These are phyloP conservation scores for Cordyceps cicadae DNA, from an alignment of 2,329 filamentous ascomycete genomes.

Conservation along the genomic window DNA sequence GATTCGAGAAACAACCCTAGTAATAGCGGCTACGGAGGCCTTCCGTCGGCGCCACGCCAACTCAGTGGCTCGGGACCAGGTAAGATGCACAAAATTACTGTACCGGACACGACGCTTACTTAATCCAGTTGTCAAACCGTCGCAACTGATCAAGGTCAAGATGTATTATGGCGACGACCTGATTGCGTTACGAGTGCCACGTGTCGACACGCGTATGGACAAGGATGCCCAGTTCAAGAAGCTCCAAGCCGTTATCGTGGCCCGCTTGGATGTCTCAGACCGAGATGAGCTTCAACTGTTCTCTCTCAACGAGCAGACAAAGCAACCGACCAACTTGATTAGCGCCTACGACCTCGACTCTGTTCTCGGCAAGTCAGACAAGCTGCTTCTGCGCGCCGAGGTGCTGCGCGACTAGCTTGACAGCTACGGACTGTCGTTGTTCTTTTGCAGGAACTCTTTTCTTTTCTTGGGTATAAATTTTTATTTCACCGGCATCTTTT, in stretches of 20 bases:
- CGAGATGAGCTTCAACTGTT: constrained; percentile 68
- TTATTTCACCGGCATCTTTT: not conserved
- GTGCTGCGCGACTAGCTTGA: constrained; percentile 14
- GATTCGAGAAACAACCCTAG: constrained; percentile 58
- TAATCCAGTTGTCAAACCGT: constrained; percentile 22
- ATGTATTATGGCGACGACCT: constrained; percentile 88
- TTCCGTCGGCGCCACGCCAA: constrained; percentile 41
- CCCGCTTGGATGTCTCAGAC: constrained; percentile 66
- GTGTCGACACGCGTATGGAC: constrained; percentile 18
- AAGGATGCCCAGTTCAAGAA: constrained; percentile 66
- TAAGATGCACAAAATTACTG: constrained; percentile 24
- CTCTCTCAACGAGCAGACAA: constrained; percentile 77
- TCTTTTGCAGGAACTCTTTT: not conserved
- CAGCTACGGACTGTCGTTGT: not conserved
- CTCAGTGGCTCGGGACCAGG: constrained; percentile 27
- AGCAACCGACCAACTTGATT: constrained; percentile 64
- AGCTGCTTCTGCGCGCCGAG: constrained; percentile 70
- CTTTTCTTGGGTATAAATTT: constrained; percentile 12
- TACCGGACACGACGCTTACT: constrained; percentile 31
- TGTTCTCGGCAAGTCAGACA: constrained; percentile 77
- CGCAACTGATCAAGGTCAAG: constrained; percentile 73
- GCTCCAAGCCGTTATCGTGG: constrained; percentile 74
- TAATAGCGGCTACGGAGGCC: constrained; percentile 43
- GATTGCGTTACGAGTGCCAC: constrained; percentile 81
- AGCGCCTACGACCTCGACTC: constrained; percentile 74